Evolutionary conservation across 331 rosid genomes (phyloP).

Genomic region (Malus hybrid): DNA sequence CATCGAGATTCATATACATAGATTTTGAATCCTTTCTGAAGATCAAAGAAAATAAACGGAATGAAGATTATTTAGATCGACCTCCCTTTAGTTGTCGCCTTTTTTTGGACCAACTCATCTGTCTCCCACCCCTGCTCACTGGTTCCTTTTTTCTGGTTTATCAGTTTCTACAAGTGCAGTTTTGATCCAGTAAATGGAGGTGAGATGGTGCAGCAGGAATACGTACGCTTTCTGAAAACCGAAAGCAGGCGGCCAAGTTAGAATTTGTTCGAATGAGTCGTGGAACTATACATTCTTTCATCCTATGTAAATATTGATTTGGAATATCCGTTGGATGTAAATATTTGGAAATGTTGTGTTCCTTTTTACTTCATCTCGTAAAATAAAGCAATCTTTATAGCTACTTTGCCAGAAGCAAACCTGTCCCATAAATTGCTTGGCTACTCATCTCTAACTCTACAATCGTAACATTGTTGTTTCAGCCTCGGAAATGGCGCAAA

Average conservation of each 20-base stretch:
- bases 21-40: background rate
- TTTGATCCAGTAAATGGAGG: constrained; percentile 79
- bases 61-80: background rate
- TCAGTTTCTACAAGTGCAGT: constrained; percentile 80
- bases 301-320: constrained; percentile 32
- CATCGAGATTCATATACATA: background rate
- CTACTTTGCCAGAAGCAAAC: background rate
- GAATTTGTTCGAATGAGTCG: background rate
- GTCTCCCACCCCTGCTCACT: background rate
- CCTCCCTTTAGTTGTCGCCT: background rate
- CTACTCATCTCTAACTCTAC: too few relatives aligned
- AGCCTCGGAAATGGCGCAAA: background rate
- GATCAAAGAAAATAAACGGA: background rate
- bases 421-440: background rate
- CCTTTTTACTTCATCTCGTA: background rate
- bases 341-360: background rate
- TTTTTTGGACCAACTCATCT: background rate
- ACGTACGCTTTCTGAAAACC: constrained; percentile 54
- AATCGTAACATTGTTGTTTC: background rate
- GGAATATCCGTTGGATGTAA: constrained; percentile 18
- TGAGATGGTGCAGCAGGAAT: constrained; percentile 76
- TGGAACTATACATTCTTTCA: constrained; percentile 7
- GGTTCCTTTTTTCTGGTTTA: background rate
- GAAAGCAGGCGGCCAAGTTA: constrained; percentile 29
- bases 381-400: background rate